A percentile compares a stretch with the other conserved stretches of the same genome.
phyloP scores from a whole-genome alignment of 2,329 filamentous ascomycete species.

The Aplosporella prunicola region DNA sequence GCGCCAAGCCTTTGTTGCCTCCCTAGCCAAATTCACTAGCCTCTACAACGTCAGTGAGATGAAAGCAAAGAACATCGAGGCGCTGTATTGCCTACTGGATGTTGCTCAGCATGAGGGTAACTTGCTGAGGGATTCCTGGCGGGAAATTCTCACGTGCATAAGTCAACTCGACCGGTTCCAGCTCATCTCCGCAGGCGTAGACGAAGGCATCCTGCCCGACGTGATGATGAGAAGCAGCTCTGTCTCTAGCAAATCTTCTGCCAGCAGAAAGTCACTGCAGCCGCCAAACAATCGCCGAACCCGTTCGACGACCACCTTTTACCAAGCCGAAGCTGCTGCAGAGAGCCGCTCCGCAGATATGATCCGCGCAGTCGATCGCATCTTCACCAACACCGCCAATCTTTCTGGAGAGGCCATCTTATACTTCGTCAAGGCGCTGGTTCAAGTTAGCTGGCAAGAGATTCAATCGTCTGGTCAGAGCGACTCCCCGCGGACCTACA shows the following conservation, averaged over 20 bases:
- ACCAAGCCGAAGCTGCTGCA: slow-evolving; percentile 73
- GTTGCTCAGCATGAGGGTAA: slow-evolving; percentile 91
- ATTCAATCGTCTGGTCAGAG: slow-evolving; percentile 95
- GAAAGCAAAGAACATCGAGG: slow-evolving; percentile 91
- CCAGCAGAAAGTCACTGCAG: slow-evolving; percentile 60
- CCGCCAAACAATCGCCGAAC: slow-evolving; percentile 32
- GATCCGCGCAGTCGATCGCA: slow-evolving; percentile 83
- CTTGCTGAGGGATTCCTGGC: slow-evolving; percentile 80
- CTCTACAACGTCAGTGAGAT: slow-evolving; percentile 93
- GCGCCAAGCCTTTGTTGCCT: slow-evolving; percentile 87
- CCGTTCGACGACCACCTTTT: slow-evolving; percentile 21
- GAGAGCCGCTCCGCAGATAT: slow-evolving; percentile 91
- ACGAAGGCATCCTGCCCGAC: slow-evolving; percentile 85
- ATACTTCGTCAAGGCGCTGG: slow-evolving; percentile 83
- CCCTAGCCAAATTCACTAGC: slow-evolving; percentile 87
- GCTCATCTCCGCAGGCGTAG: slow-evolving; percentile 86
- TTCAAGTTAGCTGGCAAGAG: slow-evolving; percentile 97
- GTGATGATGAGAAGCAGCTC: slow-evolving; percentile 10
- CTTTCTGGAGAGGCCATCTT: slow-evolving; percentile 91
- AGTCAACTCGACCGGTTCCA: slow-evolving; percentile 94
- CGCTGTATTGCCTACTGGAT: slow-evolving; percentile 82
- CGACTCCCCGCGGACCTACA: slow-evolving; percentile 92
- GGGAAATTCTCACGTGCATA: slow-evolving; percentile 88
- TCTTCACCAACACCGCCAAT: slow-evolving; percentile 93
- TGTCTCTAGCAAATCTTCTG: slow-evolving; percentile 44